Evolutionary conservation across 176 grass and related monocot species (phyloP).

Genomic region (Cenchrus fungigraminus): DNA sequence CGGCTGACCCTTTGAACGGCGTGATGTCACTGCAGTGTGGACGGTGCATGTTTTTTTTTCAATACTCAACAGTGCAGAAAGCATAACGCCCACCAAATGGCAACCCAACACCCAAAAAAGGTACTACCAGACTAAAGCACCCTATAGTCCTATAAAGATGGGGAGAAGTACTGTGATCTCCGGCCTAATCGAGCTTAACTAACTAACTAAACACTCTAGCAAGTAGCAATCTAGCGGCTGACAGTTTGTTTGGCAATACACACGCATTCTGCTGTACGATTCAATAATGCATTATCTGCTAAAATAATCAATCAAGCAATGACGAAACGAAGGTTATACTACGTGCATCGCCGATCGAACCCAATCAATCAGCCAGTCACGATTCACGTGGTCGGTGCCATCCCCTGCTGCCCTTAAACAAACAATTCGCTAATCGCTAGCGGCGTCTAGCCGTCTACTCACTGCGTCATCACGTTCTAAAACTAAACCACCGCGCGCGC

Average conservation of each 20-base stretch:
- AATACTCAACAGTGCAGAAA: neutral
- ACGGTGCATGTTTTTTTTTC: neutral
- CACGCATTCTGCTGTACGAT: neutral
- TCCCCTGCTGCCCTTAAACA: neutral
- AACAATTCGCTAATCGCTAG: neutral
- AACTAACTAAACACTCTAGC: neutral
- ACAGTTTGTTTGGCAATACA: neutral
- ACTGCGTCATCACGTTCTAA: neutral
- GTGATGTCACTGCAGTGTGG: conserved; percentile 12
- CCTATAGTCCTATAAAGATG: neutral
- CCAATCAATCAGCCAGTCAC: neutral
- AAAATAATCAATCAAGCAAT: neutral
- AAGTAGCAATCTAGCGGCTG: neutral
- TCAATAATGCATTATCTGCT: neutral
- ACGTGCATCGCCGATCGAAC: neutral
- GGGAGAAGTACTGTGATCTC: neutral
- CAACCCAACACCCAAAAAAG: no score
- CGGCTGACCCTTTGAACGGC: neutral
- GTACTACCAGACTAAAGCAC: neutral
- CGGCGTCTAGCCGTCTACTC: neutral
- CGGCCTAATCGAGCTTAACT: neutral
- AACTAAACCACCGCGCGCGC: neutral
- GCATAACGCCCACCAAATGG: neutral
- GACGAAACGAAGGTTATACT: neutral
- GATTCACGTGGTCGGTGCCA: conserved; percentile 45